Evolutionary conservation across 805 yeast genomes (phyloP).

Genomic region (Priceomyces haplophilus): DNA sequence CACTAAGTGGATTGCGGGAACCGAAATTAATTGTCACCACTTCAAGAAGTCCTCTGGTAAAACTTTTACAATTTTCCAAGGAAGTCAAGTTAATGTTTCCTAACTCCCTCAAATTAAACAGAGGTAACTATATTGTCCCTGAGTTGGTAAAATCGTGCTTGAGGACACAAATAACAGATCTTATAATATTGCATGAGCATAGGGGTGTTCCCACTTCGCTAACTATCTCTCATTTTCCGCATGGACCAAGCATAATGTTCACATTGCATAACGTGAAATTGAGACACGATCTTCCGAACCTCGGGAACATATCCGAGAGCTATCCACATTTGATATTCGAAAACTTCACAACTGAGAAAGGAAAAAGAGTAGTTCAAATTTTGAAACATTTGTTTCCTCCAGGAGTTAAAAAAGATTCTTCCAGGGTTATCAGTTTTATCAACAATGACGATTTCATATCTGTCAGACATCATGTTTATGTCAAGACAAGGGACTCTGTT

Average conservation of each 20-base stretch:
- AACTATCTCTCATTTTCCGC: conserved; percentile 93
- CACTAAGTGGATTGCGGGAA: conserved; percentile 80
- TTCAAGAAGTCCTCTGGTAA: conserved; percentile 83
- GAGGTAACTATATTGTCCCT: conserved; percentile 90
- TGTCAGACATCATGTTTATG: conserved; percentile 94
- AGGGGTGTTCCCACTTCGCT: conserved; percentile 96
- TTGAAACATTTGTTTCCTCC: conserved; percentile 93
- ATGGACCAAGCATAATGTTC: conserved; percentile 95
- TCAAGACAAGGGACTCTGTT: conserved; percentile 80
- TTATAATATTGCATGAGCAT: conserved; percentile 88
- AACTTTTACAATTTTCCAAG: conserved; percentile 86
- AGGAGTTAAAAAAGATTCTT: conserved; percentile 86
- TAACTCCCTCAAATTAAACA: conserved; percentile 79
- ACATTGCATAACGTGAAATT: conserved; percentile 91
- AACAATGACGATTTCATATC: conserved; percentile 89
- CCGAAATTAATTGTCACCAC: conserved; percentile 93
- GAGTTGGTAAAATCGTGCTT: conserved; percentile 81
- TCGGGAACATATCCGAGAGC: conserved; percentile 86
- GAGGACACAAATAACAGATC: conserved; percentile 76
- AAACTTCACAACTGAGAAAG: conserved; percentile 76
- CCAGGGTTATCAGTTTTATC: conserved; percentile 89
- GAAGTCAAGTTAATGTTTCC: conserved; percentile 90
- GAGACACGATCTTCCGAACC: conserved; percentile 84
- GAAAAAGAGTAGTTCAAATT: conserved; percentile 74
- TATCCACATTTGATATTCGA: conserved; percentile 94